Base-by-base conservation (phyloP, 1,284 basidiomycete genomes). In the Sporisorium reilianum region DNA sequence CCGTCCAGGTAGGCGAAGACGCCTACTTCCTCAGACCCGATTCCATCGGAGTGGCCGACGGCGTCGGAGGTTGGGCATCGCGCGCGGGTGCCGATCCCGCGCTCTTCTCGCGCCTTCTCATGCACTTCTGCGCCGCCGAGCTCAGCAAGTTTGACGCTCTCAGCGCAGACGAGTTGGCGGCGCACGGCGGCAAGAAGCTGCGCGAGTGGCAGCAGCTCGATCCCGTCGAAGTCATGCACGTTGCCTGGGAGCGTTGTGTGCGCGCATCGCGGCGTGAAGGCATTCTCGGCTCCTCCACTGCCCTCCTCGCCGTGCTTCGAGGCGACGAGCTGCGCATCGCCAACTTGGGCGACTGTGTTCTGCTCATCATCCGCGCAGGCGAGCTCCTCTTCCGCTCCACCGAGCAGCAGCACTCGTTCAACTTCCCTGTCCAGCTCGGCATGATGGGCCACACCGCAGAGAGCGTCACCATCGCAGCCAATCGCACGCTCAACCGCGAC, bases 381-480 rank as follows among this genome's bases (percentile, higher is more conserved):
- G 88, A 90, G 67, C 89, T 96, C 42, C 90, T 91, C 3, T 97
- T 95, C 90, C 89, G 94, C 42, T 93, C 91, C 48, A 89, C 93
- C 59, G 95, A 97, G 86, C 96, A 97, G 91, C 95, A 95, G 89
- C 95, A 94, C 88, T 86, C 91, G 82, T 96, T 97, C 87, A 97
- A 97, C 85, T 95, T 93, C 49, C 94, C 94, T 0, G 89, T 93
- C 7, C 93, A 95, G 85, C 89, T 97, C 1, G 93, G 93, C 1
- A 94, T 94, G 14, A 88, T 84, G 82, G 81, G 90, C 44, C 90
- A 89, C 2, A 88, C 89, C 14, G 90, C 91, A 18, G 90, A 89
- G 50, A 91, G 91, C 62, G 88, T 85, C 84, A 88, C 88, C 65
- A 64, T 80, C 25, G 75, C 77, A 10, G 74, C 78, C 3, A 77